phyloP scores from a whole-genome alignment of 345 rosid species.

The Eucalyptus cloeziana region DNA sequence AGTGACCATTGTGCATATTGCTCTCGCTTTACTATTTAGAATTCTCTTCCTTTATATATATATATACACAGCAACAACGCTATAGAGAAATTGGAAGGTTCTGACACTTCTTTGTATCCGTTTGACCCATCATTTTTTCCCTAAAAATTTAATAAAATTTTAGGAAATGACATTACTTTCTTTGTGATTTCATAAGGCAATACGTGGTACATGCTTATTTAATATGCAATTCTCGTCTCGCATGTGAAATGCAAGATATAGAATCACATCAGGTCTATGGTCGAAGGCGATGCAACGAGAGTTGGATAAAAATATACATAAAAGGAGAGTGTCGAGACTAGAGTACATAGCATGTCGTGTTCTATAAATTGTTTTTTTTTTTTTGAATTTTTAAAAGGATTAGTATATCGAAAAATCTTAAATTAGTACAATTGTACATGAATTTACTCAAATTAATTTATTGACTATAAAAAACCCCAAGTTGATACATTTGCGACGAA shows the following conservation, averaged over 20 bases:
- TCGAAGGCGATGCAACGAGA: background rate
- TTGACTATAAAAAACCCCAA: too few relatives aligned
- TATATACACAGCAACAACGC: background rate
- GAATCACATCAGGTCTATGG: background rate
- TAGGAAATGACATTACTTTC: background rate
- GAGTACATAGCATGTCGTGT: background rate
- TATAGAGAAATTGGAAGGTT: background rate
- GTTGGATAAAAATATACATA: background rate
- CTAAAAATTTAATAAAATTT: background rate
- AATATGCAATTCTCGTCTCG: background rate
- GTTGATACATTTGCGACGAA: accelerated
- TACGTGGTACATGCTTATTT: background rate
- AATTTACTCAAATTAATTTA: too few relatives aligned
- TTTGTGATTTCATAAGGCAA: background rate
- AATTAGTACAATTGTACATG: too few relatives aligned
- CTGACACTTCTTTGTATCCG: background rate
- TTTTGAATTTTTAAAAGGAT: too few relatives aligned
- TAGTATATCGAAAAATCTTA: too few relatives aligned
- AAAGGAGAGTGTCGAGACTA: background rate
- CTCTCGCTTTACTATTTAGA: background rate
- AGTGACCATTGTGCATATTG: background rate
- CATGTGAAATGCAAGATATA: background rate
- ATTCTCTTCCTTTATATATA: background rate
- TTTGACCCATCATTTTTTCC: background rate
- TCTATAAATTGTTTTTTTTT: too few relatives aligned